Base-by-base conservation (phyloP, 2,329 filamentous ascomycete species). In the Byssoonygena ceratinophila region DNA sequence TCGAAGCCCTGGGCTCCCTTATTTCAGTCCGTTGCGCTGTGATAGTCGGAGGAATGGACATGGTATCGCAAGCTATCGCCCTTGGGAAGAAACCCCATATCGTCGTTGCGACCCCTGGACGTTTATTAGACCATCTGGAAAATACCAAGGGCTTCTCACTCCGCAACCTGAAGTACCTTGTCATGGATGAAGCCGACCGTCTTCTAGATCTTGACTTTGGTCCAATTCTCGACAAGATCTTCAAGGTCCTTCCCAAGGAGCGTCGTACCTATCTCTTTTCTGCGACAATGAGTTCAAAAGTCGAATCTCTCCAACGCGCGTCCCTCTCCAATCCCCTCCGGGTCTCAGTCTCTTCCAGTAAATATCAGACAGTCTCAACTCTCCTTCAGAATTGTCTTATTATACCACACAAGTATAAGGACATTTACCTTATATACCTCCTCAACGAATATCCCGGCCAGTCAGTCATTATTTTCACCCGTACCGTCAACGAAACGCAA, bases 131-230 rank as follows among this genome's bases (percentile, higher is more conserved):
- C 63, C 92, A 98, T 61, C 74, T 97, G 7, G 89, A 97, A 66
- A 95, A 95, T 70, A 98, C 92, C 1, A 96, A 95, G 68, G 91
- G 92, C 9, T 97, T 98, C 70, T 90, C 85, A 1, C 73, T 97
- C 46, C 80, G 85, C 27, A 77, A 79, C 3, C 74, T 96, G 34
- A 90, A 90, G 64, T 95, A 91, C 64, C 75, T 97, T 2, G 90
- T 96, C 56, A 89, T 97, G 80, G 91, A 96, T 64, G 91, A 96
- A 71, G 91, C 91, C 22, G 91, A 97, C 67, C 77, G 90, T 54
- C 76, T 97, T 8, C 79, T 97, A 1, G 92, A 98, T 64, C 83
- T 96, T 66, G 90, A 96, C 67, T 97, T 97, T 60, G 90, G 90
- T 0, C 87, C 89, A 1, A 85, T 90, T 20, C 80, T 97, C 34